Evolutionary conservation across 106 monocot genomes (phyloP).

Genomic region (Dendrobium officinale): DNA sequence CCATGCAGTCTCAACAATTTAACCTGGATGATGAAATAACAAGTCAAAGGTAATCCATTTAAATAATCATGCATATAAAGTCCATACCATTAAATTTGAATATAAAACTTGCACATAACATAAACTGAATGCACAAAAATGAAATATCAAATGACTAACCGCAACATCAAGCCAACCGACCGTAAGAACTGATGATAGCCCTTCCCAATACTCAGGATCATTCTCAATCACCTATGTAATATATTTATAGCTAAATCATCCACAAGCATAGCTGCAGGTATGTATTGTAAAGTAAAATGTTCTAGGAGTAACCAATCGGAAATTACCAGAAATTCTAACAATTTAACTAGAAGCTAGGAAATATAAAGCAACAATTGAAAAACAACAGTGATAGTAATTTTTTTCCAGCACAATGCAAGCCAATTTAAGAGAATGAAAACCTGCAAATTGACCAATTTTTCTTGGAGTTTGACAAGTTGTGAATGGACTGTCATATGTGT

Average conservation of each 20-base stretch:
- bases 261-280: not conserved
- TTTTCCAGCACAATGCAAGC: not conserved
- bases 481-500: constrained; percentile 36
- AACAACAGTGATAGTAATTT: not conserved
- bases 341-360: not conserved
- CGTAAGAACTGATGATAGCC: constrained; percentile 66
- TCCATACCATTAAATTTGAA: not conserved
- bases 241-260: not conserved
- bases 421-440: constrained; percentile 22
- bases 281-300: not conserved
- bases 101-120: not conserved
- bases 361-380: not conserved
- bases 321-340: not conserved
- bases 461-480: constrained; percentile 59
- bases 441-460: constrained; percentile 71
- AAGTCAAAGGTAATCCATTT: not conserved
- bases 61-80: not conserved
- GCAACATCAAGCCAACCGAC: constrained; percentile 97
- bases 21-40: constrained; percentile 39
- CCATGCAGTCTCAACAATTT: constrained; percentile 90
- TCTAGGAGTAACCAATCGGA: not conserved
- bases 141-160: constrained; percentile 24
- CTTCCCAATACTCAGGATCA: constrained; percentile 91
- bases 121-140: not conserved
- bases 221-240: constrained; percentile 66